Evolutionary conservation across 192 early-diverging fungal species (phyloP).

Genomic region (Coemansia sp.): DNA sequence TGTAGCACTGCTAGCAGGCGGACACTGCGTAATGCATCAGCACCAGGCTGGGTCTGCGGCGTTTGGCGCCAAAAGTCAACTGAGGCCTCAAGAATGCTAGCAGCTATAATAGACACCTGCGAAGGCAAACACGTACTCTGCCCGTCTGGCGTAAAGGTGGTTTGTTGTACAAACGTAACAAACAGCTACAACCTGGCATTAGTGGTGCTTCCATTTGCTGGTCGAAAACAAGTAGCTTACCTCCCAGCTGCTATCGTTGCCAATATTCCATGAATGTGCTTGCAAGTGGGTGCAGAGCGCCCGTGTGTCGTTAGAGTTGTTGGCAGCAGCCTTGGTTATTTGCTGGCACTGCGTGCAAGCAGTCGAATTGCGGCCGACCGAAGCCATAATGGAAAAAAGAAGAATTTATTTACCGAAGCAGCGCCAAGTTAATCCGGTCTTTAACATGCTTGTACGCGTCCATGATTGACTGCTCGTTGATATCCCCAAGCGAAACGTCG

Average conservation of each 20-base stretch:
- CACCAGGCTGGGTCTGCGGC: not conserved
- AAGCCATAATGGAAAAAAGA: no score
- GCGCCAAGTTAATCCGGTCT: constrained; percentile 65
- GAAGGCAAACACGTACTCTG: not conserved
- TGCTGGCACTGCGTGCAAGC: constrained; percentile 38
- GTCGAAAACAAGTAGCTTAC: constrained; percentile 11
- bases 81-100: not conserved
- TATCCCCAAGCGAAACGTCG: constrained; percentile 62
- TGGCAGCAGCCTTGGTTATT: constrained; percentile 9
- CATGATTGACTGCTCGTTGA: constrained; percentile 71
- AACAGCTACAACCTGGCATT: constrained; percentile 3
- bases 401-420: constrained; percentile 54
- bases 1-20: constrained; percentile 23
- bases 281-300: constrained; percentile 13
- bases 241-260: constrained; percentile 28
- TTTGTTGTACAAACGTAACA: constrained; percentile 9
- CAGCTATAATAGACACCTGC: constrained; percentile 1
- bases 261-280: constrained; percentile 16
- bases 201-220: not conserved
- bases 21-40: not conserved
- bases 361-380: constrained; percentile 2
- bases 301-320: constrained; percentile 9
- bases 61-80: constrained; percentile 1
- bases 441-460: constrained; percentile 76
- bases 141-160: constrained; percentile 10